Evolutionary conservation across 148 eudicot genomes (phyloP).

Genomic region (Heliamphora exappendiculata): DNA sequence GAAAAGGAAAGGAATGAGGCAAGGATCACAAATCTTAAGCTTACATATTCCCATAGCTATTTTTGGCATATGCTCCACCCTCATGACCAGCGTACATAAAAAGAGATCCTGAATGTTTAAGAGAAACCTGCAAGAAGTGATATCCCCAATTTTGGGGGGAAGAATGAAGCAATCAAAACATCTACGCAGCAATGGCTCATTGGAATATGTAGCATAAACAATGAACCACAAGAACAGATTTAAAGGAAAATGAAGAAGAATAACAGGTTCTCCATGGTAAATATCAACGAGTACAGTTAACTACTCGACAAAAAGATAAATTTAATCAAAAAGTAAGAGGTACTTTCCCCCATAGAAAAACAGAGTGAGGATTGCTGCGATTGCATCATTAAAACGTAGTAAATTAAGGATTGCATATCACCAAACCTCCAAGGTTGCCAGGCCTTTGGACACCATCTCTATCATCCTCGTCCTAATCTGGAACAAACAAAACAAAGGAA

Average conservation of each 20-base stretch:
- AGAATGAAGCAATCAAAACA: not conserved
- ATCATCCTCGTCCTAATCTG: slow-evolving; percentile 88
- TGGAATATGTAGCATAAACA: not conserved
- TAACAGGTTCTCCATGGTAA: not conserved
- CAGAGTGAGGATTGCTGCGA: not conserved
- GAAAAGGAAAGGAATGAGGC: not conserved
- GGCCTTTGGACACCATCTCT: slow-evolving; percentile 83
- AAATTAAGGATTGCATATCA: not conserved
- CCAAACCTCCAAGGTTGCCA: slow-evolving; percentile 84
- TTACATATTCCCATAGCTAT: slow-evolving; percentile 93
- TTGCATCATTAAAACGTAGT: not conserved
- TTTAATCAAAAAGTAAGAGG: not conserved
- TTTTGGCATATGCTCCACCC: slow-evolving; percentile 99
- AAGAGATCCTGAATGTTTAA: slow-evolving; percentile 95
- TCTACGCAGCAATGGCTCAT: not conserved
- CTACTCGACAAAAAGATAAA: not conserved
- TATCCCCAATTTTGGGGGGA: not conserved
- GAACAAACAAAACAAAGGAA: slow-evolving; percentile 1
- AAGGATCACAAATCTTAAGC: slow-evolving; percentile 13
- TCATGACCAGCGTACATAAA: slow-evolving; percentile 98
- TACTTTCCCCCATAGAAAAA: not conserved
- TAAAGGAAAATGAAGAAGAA: not conserved
- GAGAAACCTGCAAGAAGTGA: slow-evolving; percentile 61
- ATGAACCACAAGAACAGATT: not conserved
- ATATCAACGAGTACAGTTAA: not conserved